Percentiles rank a stretch among this genome's conserved stretches.
Conservation (phyloP, 768 basidiomycete genomes). For the Kwoniella mangroviensis region DNA sequence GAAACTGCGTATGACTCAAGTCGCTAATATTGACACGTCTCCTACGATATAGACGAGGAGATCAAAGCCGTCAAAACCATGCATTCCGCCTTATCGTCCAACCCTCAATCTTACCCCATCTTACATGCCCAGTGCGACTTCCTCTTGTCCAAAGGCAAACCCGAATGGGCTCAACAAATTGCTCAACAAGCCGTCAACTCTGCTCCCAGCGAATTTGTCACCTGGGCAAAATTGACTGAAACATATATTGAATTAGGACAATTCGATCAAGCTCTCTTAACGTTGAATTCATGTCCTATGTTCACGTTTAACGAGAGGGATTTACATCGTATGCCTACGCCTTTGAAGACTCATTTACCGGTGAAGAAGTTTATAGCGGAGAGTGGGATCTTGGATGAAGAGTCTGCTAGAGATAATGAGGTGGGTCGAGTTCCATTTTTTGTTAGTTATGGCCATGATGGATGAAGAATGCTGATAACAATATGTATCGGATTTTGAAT, state of each 20-base stretch:
- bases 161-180: constrained; percentile 86
- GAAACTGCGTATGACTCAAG: too few relatives aligned
- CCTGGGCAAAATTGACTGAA: constrained; percentile 97
- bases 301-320: constrained; percentile 98
- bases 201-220: constrained; percentile 97
- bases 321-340: constrained; percentile 79
- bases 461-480: too few relatives aligned
- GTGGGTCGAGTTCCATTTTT: constrained; percentile 57
- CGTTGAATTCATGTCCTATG: constrained; percentile 99
- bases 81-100: constrained; percentile 76
- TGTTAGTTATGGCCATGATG: not conserved
- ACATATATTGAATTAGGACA: constrained; percentile 87
- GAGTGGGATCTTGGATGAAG: constrained; percentile 76
- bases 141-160: constrained; percentile 78
- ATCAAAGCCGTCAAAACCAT: constrained; percentile 97
- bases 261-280: constrained; percentile 82
- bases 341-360: constrained; percentile 81
- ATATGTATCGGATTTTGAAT: too few relatives aligned
- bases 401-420: constrained; percentile 76
- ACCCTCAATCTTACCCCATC: constrained; percentile 90
- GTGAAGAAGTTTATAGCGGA: constrained; percentile 83
- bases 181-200: constrained; percentile 96
- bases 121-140: constrained; percentile 95
- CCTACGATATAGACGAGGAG: constrained; percentile 76
- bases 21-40: too few relatives aligned